Percentiles rank a stretch among this genome's conserved stretches.
These are phyloP conservation scores for Kitagawia praeruptora DNA, from an alignment of 129 eudicot species.

Conservation along the genomic window DNA sequence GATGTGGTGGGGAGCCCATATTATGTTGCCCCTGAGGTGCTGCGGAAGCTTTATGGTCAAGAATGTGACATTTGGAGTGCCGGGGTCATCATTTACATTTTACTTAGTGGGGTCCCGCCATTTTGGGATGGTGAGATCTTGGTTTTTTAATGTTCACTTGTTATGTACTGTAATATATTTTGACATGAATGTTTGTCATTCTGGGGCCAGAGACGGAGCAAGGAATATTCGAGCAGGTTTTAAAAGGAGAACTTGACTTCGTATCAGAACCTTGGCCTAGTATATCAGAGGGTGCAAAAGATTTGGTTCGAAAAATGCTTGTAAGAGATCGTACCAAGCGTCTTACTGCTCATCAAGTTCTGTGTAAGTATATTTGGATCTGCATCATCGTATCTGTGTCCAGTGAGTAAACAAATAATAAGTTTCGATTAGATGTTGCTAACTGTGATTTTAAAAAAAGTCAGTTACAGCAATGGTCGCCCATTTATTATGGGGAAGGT, in stretches of 20 bases:
- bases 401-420: neutral
- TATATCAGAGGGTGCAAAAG: conserved; percentile 72
- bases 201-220: conserved; percentile 46
- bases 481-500: neutral
- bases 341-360: conserved; percentile 58
- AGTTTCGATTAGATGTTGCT: neutral
- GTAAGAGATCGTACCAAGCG: conserved; percentile 50
- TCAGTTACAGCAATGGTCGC: neutral
- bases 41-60: conserved; percentile 62
- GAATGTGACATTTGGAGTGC: conserved; percentile 93
- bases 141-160: neutral
- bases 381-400: neutral
- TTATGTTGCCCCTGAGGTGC: conserved; percentile 91
- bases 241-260: conserved; percentile 64
- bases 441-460: neutral
- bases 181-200: neutral
- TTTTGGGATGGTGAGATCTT: conserved; percentile 79
- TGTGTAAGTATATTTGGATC: conserved; percentile 40
- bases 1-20: conserved; percentile 96
- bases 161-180: neutral
- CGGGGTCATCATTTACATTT: conserved; percentile 77
- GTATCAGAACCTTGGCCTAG: conserved; percentile 71
- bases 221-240: conserved; percentile 57
- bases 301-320: conserved; percentile 61
- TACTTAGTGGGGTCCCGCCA: conserved; percentile 88